Base-by-base conservation (phyloP, 176 grass and related monocot species). In the Eleusine indica region DNA sequence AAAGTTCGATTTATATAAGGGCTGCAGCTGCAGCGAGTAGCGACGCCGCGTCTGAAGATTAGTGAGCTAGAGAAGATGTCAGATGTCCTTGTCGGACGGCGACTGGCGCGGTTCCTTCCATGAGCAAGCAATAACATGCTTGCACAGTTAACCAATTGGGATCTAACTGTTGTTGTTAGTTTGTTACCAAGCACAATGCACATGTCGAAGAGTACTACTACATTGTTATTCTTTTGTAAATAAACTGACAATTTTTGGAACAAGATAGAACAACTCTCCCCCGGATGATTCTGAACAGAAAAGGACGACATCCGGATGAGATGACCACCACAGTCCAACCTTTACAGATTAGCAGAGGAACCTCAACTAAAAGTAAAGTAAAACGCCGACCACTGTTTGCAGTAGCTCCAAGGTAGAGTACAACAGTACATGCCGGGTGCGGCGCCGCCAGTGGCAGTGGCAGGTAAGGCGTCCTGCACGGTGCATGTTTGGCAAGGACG, bases 81-180 rank as follows among this genome's bases (percentile, higher is more conserved):
- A 9, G 71, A 54, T 32, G 82, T 68, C 72, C 63, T 32, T 84
- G 48, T 84, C 73, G 52, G 63, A 76, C 14, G 47, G 48, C 73
- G 73, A 76, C 72, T 12, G 57, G 81, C 32, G 43, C 2, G 60
- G 30, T 37, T 44, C 25, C 21, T 58, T 65, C 69, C 67, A 44
- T 47, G 40, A 29, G 19, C 67, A 73, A 9, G 79, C 37, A 13
- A 29, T 3, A 58, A 21, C 58, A 76, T 76, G 72, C 82, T 56
- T 76, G 72, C 82, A 42, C 21, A 76, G 22, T 40, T 28, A 40
- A 40, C 16, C 39, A n/a, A 46, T 13, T 12, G 19, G 16, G 60
- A 61, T 60, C 53, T 2, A 32, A 32, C 22, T 15, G 44, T 62
- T 38, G 0, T 16, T 66, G 10, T 32, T 3, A 35, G 32, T 35